Evolutionary conservation across 2,329 filamentous ascomycete genomes (phyloP).

Genomic region (Aureobasidium sp.): DNA sequence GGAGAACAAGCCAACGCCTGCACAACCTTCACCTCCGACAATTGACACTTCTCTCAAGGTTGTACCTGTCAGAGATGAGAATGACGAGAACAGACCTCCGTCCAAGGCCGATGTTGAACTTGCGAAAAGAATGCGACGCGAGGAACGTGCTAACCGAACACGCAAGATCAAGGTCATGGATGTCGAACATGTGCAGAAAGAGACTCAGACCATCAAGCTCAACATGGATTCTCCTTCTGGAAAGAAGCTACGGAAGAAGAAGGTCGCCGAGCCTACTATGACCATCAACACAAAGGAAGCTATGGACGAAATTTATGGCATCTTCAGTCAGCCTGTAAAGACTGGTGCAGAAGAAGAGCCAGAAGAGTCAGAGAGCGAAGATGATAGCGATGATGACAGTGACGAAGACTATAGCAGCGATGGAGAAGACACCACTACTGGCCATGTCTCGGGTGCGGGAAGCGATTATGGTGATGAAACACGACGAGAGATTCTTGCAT

Average conservation of each 20-base stretch:
- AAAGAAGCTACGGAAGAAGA: conserved; percentile 74
- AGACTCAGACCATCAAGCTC: conserved; percentile 95
- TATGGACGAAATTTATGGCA: conserved; percentile 94
- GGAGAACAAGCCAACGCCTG: conserved; percentile 18
- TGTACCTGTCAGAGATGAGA: conserved; percentile 34
- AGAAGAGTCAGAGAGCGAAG: conserved; percentile 57
- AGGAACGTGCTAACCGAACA: conserved; percentile 44
- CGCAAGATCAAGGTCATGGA: conserved; percentile 69
- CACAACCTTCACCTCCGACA: neutral
- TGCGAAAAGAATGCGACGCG: conserved; percentile 41
- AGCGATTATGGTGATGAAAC: conserved; percentile 62
- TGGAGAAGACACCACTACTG: conserved; percentile 72
- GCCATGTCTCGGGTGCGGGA: conserved; percentile 55
- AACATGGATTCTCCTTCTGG: conserved; percentile 84
- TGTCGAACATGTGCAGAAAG: conserved; percentile 60
- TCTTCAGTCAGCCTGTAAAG: conserved; percentile 82
- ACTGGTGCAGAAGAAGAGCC: conserved; percentile 37
- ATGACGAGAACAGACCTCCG: conserved; percentile 42
- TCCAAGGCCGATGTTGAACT: conserved; percentile 34
- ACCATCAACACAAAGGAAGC: conserved; percentile 92
- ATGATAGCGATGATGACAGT: conserved; percentile 55
- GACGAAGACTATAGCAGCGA: conserved; percentile 78
- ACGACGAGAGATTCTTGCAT: conserved; percentile 44
- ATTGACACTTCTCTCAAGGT: conserved; percentile 26
- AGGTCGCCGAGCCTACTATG: conserved; percentile 82